Percentiles rank a stretch among this genome's conserved stretches.
phyloP scores from a whole-genome alignment of 768 basidiomycete species.

The Tephrocybe sp. region DNA sequence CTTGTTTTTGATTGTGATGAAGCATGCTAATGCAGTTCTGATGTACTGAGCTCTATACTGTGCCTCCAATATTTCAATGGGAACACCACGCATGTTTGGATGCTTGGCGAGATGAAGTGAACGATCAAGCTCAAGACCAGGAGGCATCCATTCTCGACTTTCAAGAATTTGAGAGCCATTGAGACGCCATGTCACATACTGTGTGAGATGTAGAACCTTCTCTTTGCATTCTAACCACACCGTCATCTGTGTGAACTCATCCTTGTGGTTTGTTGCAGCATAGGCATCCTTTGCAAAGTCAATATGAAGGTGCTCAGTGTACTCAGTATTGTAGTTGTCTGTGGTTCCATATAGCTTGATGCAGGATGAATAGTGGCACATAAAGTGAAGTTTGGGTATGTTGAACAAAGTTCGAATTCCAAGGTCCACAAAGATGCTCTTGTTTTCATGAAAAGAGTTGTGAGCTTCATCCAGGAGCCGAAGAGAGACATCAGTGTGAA shows the following conservation, averaged over 20 bases:
- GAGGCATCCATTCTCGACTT: neutral
- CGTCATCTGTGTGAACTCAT: slow-evolving; percentile 40
- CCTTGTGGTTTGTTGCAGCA: slow-evolving; percentile 31
- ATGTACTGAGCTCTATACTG: slow-evolving; percentile 28
- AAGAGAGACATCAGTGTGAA: slow-evolving; percentile 31
- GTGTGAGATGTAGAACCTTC: slow-evolving; percentile 24
- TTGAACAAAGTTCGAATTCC: slow-evolving; percentile 35
- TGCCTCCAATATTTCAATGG: slow-evolving; percentile 11
- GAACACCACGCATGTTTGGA: slow-evolving; percentile 17
- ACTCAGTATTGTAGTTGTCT: slow-evolving; percentile 41
- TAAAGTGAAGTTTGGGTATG: slow-evolving; percentile 41
- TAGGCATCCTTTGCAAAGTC: slow-evolving; percentile 39
- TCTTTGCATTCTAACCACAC: slow-evolving; percentile 33
- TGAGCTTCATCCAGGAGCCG: slow-evolving; percentile 24
- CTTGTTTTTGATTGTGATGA: slow-evolving; percentile 18
- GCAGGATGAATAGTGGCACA: slow-evolving; percentile 29
- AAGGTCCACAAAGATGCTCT: slow-evolving; percentile 33
- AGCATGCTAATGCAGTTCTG: slow-evolving; percentile 22
- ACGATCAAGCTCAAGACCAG: slow-evolving; percentile 10
- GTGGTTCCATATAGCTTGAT: slow-evolving; percentile 34
- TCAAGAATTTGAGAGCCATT: slow-evolving; percentile 1
- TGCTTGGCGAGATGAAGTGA: slow-evolving; percentile 22
- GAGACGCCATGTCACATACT: slow-evolving; percentile 24
- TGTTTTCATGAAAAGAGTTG: slow-evolving; percentile 34
- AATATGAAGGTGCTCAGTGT: slow-evolving; percentile 40